Conservation (phyloP, 345 rosid genomes). For the Zanthoxylum bungeanum region DNA sequence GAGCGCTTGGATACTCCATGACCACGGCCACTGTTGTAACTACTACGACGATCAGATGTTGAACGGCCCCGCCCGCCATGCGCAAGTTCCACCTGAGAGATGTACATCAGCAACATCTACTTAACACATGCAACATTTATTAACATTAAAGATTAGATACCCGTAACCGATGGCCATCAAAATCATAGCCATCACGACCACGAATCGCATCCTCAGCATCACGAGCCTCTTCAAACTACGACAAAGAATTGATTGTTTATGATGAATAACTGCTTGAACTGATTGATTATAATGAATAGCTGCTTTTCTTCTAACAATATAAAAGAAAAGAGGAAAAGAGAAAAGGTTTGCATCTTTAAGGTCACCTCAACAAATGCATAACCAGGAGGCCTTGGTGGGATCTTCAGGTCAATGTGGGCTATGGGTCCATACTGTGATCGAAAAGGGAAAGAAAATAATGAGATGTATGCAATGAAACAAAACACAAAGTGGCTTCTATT, state of each 20-base stretch:
- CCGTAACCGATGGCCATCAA: conserved; percentile 83
- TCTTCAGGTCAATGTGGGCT: conserved; percentile 82
- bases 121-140: neutral
- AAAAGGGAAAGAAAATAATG: conserved; percentile 1
- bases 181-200: conserved; percentile 97
- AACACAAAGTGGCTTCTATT: neutral
- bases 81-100: conserved; percentile 87
- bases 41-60: conserved; percentile 66
- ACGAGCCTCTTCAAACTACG: conserved; percentile 89
- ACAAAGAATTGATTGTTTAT: neutral
- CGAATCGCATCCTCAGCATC: conserved; percentile 98
- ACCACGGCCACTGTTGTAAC: conserved; percentile 60
- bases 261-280: neutral
- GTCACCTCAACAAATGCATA: conserved; percentile 97
- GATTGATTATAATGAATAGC: no score
- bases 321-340: neutral
- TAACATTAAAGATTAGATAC: conserved; percentile 33
- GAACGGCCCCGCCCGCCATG: conserved; percentile 93
- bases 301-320: neutral
- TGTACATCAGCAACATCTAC: neutral
- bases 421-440: conserved; percentile 83
- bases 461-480: neutral
- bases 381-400: conserved; percentile 99
- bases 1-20: conserved; percentile 90
- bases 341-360: no score